Evolutionary conservation across 768 basidiomycete species (phyloP), one percentile per base, ranked within the genome.

Genomic region (Xerocomellus dryophilus): DNA sequence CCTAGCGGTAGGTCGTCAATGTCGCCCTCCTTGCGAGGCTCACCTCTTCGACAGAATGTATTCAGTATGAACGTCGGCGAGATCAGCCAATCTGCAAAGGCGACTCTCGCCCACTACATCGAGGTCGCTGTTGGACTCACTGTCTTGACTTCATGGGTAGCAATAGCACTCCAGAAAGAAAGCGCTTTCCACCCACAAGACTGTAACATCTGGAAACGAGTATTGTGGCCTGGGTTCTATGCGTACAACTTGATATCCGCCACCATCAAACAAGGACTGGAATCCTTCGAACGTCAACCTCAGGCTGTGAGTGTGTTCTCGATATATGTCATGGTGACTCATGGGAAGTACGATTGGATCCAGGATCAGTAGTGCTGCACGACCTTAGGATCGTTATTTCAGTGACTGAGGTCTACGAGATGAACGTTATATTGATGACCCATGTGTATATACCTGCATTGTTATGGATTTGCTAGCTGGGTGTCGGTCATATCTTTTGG

Each of bases 91-190:
- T 1, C 21, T 9, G 61, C 67, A 6, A 20, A 32, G 2, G 72
- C 57, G 32, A 68, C 66, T 3, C 62, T 82, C 8, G 18, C 41
- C 2, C 70, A 68, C 38, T 83, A 77, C 47, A 15, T 78, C 12
- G 74, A 63, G 6, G 61, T 73, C 2, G 74, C 82, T 2, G 44
- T 82, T 3, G 71, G 74, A 0, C 69, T 86, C 27, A 85, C 84
- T 1, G 10, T 78, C 17, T 39, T 74, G 4, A 83, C 84, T 7
- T 66, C 80, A 20, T 86, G 83, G 83, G 52, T 82, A 21, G 77
- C 81, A 21, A 73, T 84, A 31, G 75, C 81, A 3, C 76, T 82
- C 59, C 81, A 84, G 41, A 35, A 20, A 23, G 53, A 62, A 3
- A 70, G 64, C 3, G 0, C 14, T 14, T 64, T 71, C 47, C 58